These are phyloP conservation scores for Chrysophaeum taylorii DNA, from an alignment of 352 stramenopile species.

Conservation along the genomic window DNA sequence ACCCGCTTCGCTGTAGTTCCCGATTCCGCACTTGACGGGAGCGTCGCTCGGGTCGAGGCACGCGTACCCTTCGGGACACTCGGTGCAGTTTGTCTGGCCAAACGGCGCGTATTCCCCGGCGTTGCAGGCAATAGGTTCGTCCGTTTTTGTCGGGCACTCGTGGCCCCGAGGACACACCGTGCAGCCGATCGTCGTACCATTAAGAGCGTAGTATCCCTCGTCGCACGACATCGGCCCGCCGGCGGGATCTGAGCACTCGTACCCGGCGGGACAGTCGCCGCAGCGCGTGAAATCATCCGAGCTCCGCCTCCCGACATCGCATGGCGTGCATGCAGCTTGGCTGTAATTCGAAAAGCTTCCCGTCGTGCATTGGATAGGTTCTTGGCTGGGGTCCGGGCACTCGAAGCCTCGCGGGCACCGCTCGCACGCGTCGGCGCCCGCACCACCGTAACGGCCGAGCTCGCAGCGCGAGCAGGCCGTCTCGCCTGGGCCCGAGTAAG, in stretches of 20 bases:
- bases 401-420: slow-evolving; percentile 58
- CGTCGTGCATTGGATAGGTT: too few relatives aligned
- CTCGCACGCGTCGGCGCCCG: too few relatives aligned
- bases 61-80: slow-evolving; percentile 58
- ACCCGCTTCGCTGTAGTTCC: slow-evolving; percentile 43
- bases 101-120: slow-evolving; percentile 17
- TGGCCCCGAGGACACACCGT: slow-evolving; percentile 33
- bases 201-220: slow-evolving; percentile 24
- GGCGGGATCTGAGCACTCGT: slow-evolving; percentile 28
- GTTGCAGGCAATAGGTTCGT: slow-evolving; percentile 9
- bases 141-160: slow-evolving; percentile 26
- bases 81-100: slow-evolving; percentile 26
- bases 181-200: slow-evolving; percentile 14
- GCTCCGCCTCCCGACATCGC: too few relatives aligned
- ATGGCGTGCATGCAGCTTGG: too few relatives aligned
- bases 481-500: slow-evolving; percentile 42
- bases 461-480: slow-evolving; percentile 9
- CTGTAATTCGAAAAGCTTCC: too few relatives aligned
- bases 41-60: slow-evolving; percentile 56
- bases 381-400: slow-evolving; percentile 55
- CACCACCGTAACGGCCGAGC: slow-evolving; percentile 26
- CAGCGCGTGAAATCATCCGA: slow-evolving; percentile 4
- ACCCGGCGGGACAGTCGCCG: slow-evolving; percentile 26
- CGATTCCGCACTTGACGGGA: slow-evolving; percentile 28
- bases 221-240: slow-evolving; percentile 8